phyloP scores from a whole-genome alignment of 306 rosid genomes.

The Cucumis melo region DNA sequence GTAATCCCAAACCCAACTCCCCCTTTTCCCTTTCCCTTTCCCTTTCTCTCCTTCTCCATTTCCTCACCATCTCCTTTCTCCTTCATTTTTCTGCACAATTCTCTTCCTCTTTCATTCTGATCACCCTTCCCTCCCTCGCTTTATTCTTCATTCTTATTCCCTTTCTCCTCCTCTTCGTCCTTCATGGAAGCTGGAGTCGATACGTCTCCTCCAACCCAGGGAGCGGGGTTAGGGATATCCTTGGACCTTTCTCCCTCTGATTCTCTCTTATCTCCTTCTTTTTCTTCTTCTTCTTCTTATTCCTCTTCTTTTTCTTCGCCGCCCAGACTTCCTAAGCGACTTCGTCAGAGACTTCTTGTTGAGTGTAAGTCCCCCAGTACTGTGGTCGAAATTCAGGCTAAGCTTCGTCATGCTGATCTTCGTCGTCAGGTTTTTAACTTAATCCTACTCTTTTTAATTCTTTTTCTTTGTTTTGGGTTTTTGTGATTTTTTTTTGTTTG shows the following conservation, averaged over 20 bases:
- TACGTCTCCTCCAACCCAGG: slow-evolving; percentile 23
- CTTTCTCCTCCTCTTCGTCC: not conserved
- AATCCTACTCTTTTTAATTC: not conserved
- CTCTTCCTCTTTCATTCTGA: not conserved
- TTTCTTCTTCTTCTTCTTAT: slow-evolving; percentile 6
- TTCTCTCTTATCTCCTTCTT: slow-evolving; percentile 23
- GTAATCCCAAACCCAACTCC: not conserved
- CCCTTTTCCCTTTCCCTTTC: not conserved
- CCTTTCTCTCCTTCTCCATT: not conserved
- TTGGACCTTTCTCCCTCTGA: slow-evolving; percentile 37
- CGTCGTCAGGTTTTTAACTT: slow-evolving; percentile 66
- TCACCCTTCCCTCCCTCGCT: not conserved
- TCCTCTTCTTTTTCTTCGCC: slow-evolving; percentile 28
- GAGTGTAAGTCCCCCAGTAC: slow-evolving; percentile 66
- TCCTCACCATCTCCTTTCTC: not conserved
- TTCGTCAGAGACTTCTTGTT: slow-evolving; percentile 47
- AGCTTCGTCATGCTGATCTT: slow-evolving; percentile 76
- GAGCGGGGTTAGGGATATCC: slow-evolving; percentile 19
- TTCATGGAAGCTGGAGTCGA: slow-evolving; percentile 45
- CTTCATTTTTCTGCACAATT: not conserved
- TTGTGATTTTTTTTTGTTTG: not conserved
- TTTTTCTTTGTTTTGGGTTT: not conserved
- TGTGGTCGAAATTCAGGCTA: slow-evolving; percentile 75
- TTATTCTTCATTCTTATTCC: not conserved
- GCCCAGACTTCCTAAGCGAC: slow-evolving; percentile 57